Evolutionary conservation across 129 eudicot genomes (phyloP), one percentile per base, ranked within the genome.

Genomic region (Ambrosia trifida): DNA sequence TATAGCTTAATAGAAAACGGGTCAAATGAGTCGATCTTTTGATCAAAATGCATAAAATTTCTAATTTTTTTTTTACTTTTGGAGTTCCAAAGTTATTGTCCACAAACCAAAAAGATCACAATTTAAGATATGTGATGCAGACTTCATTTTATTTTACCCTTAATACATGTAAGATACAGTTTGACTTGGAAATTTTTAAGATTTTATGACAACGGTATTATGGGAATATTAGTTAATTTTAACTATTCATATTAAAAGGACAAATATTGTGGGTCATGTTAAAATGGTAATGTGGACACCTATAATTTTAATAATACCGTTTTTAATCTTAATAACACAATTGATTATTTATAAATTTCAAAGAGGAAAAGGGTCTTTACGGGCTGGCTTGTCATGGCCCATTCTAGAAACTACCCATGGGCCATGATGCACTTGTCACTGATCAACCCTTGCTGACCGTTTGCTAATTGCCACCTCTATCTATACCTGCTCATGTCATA

Each of bases 401-500:
- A 17, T 33, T 62, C 8, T 62, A n/a, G 7, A 33, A 62, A 62
- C 67, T 62, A 17, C 30, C 4, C 28, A 13, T 28, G n/a, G 12
- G 14, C 4, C 28, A 13, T 24, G 28, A 24, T 19, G 11, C 2
- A 19, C 35, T 33, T 3, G 7, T 24, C 36, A 1, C 62, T 35
- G 11, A 1, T 10, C n/a, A 0, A 2, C n/a, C 7, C 5, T 13
- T 56, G 62, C 24, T 60, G 44, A 10, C 20, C 20, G 64, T 41
- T 24, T 24, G 28, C 28, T 1, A 24, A 24, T 79, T 33, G 28
- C 49, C 32, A 64, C 43, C 52, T 71, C 18, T 75, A 65, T 40
- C 24, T 53, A 52, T 57, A 20, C 32, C 31, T 68, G 66, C 35
- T 68, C 16, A 61, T 64, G 64, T 49, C 36, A 31, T 50, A 9